phyloP scores from a whole-genome alignment of 371 early-diverging fungal genomes.

The Mortierella sp. region DNA sequence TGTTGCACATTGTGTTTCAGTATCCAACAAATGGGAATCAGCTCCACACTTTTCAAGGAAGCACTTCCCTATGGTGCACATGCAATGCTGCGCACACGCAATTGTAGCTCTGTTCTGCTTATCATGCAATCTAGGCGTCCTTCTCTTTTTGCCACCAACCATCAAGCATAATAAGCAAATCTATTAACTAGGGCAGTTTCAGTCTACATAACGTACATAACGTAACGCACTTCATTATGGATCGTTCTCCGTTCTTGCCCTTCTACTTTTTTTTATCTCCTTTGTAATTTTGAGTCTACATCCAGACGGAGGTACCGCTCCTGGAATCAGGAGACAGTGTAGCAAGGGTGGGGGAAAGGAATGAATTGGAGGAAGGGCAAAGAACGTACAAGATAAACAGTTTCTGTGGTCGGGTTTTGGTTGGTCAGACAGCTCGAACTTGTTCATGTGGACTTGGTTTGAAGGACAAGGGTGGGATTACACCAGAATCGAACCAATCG shows the following conservation, averaged over 20 bases:
- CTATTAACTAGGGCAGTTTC: too few relatives aligned
- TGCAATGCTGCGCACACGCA: not conserved
- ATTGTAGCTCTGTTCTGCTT: too few relatives aligned
- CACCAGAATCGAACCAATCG: not conserved
- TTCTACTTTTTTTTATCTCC: not conserved
- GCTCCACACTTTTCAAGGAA: not conserved
- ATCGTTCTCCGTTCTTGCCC: not conserved
- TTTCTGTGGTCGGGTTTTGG: not conserved
- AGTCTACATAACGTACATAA: too few relatives aligned
- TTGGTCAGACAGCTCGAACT: not conserved
- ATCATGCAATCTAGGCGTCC: too few relatives aligned
- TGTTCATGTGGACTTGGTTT: constrained; percentile 1
- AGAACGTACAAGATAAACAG: not conserved
- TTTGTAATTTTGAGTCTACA: not conserved
- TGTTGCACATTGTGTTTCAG: not conserved
- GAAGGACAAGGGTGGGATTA: not conserved
- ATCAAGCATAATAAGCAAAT: too few relatives aligned
- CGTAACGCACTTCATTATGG: not conserved
- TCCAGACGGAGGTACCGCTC: not conserved
- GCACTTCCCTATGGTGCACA: not conserved
- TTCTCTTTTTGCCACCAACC: too few relatives aligned
- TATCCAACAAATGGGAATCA: not conserved
- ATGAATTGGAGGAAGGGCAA: not conserved
- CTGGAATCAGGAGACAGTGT: constrained; percentile 20
- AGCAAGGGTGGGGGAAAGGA: not conserved